phyloP scores from a whole-genome alignment of 495 filamentous ascomycete species.

The Aspergillus olivimuriae region DNA sequence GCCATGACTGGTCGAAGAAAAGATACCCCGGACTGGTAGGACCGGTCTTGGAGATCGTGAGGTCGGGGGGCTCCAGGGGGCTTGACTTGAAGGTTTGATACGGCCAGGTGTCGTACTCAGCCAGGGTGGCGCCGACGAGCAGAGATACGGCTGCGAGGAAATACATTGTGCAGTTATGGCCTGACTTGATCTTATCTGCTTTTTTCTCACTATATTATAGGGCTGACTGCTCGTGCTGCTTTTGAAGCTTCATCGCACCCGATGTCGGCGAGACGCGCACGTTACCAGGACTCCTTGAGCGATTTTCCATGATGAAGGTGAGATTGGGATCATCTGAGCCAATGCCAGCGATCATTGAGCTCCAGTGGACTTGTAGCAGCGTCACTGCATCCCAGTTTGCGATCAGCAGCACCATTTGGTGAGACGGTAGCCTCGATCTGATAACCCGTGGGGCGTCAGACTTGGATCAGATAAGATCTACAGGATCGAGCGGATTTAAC shows the following conservation, averaged over 20 bases:
- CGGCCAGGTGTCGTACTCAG: not conserved
- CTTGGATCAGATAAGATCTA: not conserved
- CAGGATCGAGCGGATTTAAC: no score
- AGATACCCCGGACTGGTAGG: constrained; percentile 9
- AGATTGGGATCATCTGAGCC: not conserved
- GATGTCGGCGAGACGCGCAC: no score
- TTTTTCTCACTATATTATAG: no score
- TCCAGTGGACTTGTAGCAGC: no score
- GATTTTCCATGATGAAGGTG: not conserved
- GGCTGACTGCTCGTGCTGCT: no score
- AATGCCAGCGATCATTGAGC: no score
- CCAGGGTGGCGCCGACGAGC: not conserved
- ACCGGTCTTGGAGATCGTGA: constrained; percentile 10
- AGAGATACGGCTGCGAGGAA: not conserved
- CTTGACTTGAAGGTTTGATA: constrained; percentile 1
- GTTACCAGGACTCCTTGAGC: not conserved
- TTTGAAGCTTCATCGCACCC: no score
- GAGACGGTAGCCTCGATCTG: not conserved
- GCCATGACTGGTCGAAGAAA: constrained; percentile 10
- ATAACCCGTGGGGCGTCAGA: not conserved
- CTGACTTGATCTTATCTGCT: no score
- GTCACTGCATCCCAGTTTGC: no score
- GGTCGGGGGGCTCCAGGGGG: constrained; percentile 13
- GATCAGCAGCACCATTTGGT: no score
- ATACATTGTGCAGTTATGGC: not conserved